Conservation (phyloP, 2,329 filamentous ascomycete genomes). For the Venturia asperata region DNA sequence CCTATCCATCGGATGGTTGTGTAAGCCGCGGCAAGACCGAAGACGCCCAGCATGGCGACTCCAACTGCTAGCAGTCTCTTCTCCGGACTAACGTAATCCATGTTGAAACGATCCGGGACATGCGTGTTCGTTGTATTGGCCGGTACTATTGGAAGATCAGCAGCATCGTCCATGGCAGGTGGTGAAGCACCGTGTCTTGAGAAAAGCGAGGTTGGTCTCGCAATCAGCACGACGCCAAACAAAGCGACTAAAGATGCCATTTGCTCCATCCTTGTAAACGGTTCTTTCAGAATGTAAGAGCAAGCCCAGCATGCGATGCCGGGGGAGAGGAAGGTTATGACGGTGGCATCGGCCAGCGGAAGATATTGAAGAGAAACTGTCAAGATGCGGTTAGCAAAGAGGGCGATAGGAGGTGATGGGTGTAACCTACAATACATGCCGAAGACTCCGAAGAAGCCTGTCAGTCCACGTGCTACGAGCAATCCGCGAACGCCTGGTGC, state of each 20-base stretch:
- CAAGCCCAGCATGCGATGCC: conserved; percentile 74
- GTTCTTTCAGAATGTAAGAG: conserved; percentile 66
- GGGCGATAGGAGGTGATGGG: conserved; percentile 19
- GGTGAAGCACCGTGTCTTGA: neutral
- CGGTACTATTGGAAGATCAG: conserved; percentile 27
- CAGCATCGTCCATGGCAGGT: conserved; percentile 6
- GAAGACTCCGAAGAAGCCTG: conserved; percentile 58
- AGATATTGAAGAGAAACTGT: conserved; percentile 64
- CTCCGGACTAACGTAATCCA: conserved; percentile 47
- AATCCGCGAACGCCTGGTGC: conserved; percentile 58
- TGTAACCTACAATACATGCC: conserved; percentile 30
- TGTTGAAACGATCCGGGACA: conserved; percentile 26
- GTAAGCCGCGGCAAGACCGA: conserved; percentile 67
- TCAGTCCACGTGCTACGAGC: conserved; percentile 59
- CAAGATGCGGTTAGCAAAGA: conserved; percentile 20
- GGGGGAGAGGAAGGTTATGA: conserved; percentile 80
- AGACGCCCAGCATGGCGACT: conserved; percentile 66
- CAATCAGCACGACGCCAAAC: conserved; percentile 74
- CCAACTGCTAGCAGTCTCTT: conserved; percentile 65
- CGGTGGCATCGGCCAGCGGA: conserved; percentile 77
- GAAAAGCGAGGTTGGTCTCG: conserved; percentile 59
- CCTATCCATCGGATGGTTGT: conserved; percentile 75
- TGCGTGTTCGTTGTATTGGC: conserved; percentile 29
- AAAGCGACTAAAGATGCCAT: conserved; percentile 69
- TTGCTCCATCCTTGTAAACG: conserved; percentile 70